These are phyloP conservation scores for Rhytidhysteron rufulum DNA, from an alignment of 2,329 filamentous ascomycete genomes.

Conservation along the genomic window DNA sequence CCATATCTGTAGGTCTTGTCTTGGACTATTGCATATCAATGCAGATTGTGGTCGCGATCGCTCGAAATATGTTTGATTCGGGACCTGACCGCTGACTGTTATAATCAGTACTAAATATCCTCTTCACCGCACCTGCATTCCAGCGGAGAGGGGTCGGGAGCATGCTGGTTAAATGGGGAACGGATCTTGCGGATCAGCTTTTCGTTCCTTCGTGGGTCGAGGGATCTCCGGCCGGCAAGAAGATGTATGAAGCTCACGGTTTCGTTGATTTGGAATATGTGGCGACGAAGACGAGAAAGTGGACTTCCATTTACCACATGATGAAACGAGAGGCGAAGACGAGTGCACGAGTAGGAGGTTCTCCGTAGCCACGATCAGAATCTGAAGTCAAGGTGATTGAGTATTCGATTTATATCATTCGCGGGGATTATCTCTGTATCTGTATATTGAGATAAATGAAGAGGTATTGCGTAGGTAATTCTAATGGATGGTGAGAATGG, in stretches of 20 bases:
- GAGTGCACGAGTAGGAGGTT: conserved; percentile 9
- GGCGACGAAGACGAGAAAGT: conserved; percentile 9
- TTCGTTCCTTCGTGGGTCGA: conserved; percentile 25
- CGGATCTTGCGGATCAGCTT: conserved; percentile 21
- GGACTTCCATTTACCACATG: conserved; percentile 4
- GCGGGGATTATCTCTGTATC: too few species aligned
- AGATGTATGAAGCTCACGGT: conserved; percentile 19
- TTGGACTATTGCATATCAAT: too few species aligned
- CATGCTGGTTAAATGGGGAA: conserved; percentile 33
- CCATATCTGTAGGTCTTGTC: neutral
- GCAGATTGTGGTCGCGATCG: too few species aligned
- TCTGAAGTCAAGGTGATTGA: too few species aligned
- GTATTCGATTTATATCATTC: too few species aligned
- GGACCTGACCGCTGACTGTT: too few species aligned
- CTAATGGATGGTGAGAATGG: too few species aligned
- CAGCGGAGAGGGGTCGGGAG: conserved; percentile 27
- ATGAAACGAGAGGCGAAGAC: conserved; percentile 13
- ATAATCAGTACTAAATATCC: conserved; percentile 29
- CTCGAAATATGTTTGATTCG: too few species aligned
- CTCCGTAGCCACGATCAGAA: too few species aligned
- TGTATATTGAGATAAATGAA: too few species aligned
- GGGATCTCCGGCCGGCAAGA: conserved; percentile 17
- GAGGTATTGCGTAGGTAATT: too few species aligned
- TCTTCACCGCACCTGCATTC: conserved; percentile 29
- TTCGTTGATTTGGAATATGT: conserved; percentile 15